Evolutionary conservation across 352 stramenopile genomes (phyloP), one percentile per base, ranked within the genome.

Genomic region (Pythium scleroteichum): DNA sequence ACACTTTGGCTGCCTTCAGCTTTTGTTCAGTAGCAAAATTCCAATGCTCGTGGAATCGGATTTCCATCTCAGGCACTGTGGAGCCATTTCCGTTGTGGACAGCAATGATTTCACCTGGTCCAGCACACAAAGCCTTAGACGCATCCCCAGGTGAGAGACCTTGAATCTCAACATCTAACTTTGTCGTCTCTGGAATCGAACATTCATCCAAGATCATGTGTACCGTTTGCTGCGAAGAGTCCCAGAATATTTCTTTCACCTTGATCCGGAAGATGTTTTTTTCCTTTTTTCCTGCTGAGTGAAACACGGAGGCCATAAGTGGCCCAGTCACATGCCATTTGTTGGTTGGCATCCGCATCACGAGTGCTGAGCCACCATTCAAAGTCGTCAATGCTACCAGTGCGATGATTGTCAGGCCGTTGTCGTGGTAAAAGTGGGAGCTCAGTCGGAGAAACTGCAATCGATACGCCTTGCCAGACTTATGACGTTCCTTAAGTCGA

Each of bases 21-120:
- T 62, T 74, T 19, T 82, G 61, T 52, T 81, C 71, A 0, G 69
- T 72, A 4, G 75, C 67, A n/a, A 87, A 83, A 20, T 84, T 68
- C 78, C 75, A 85, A 32, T 85, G 71, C 8, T 87, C 73, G 27
- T 85, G 69, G 0, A 85, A 64, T 23, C 75, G 67, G 45, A 87
- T 68, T 42, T 73, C 59, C 47, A 85, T 68, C 24, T 76, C 70
- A 0, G 72, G 64, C 7, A 72, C 29, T 5, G 45, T 68, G 6
- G 12, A 12, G 7, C 24, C 44, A 49, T 69, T 57, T 1, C 66
- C 73, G 0, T 51, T n/a, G 13, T 73, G 61, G 10, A 81, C 29
- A 16, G 58, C 64, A 2, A 73, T 66, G 16, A 87, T 54, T 61
- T 85, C 78, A 35, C 75, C 67, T 17, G 73, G 75, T 2, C 78